Base-by-base conservation (phyloP, 2,329 filamentous ascomycete species). In the Hortaea werneckii region DNA sequence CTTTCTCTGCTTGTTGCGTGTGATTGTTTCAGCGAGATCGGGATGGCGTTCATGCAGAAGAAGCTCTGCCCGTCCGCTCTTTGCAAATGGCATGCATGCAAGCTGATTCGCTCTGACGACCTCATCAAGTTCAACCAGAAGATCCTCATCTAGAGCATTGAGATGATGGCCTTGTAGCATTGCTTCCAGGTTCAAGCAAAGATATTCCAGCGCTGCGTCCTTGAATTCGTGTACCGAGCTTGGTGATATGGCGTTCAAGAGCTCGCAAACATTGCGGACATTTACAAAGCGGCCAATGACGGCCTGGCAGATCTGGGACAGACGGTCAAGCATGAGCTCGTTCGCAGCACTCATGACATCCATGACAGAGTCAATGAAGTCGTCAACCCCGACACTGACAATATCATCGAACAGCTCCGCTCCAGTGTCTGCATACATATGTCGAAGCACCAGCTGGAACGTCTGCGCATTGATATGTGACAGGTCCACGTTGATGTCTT, bases 301-400 rank as follows among this genome's bases (percentile, higher is more conserved):
- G 48, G 78, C 80, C 62, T 98, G 92, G 63, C 92, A 96, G 28
- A 94, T 80, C 62, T 95, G 86, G 5, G 87, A 87, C 5, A 98
- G 70, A 5, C 89, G 78, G 61, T 95, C 88, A 40, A 98, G 76
- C 89, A 98, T 95, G 47, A 98, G 70, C 65, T 98, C 90, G 60
- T 98, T 92, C 9, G 89, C 87, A 43, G 87, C 83, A 46, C 80
- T 80, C 76, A 96, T 83, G 39, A 96, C 85, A 56, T 95, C 88
- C 67, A 96, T 77, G 6, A 95, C 76, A n/a, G 92, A 71, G 56
- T 96, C 88, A 4, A 89, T 79, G 51, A 95, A 88, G 40, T 88
- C 83, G 54, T 95, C 88, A 5, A 94, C 67, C 49, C 82, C 81
- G 11, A 78, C 70, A 32, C 78, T 76, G 11, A 83, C 76, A 5